Evolutionary conservation across 2,329 filamentous ascomycete species (phyloP), one percentile per base, ranked within the genome.

Genomic region (Pseudomassariella vexata): DNA sequence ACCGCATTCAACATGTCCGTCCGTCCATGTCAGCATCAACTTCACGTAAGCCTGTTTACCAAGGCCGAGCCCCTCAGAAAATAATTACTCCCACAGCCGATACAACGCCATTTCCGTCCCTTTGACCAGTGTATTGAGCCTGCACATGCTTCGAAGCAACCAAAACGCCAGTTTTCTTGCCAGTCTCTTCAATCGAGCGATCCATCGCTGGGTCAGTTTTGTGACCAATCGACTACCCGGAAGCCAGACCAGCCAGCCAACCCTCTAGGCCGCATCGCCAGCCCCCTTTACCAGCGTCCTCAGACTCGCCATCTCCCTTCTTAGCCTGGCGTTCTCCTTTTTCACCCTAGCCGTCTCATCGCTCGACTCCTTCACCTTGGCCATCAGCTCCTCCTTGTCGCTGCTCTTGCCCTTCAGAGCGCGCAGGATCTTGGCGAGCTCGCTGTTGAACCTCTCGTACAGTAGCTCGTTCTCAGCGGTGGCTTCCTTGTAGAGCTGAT

Each of bases 401-500:
- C 83, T 82, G 4, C 77, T 76, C 44, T 81, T 82, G 38, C 75
- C 75, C 55, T 77, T 78, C 28, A 92, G 70, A 24, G 82, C 85
- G 55, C 78, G 82, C 25, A 88, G 70, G 38, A 95, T 85, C 63
- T 84, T 87, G 46, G 77, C 82, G 28, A 96, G 64, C 60, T 95
- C 90, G n/a, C 79, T 76, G 49, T 95, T 95, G 66, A 95, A 95
- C 39, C 81, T 82, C 44, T 90, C 84, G 57, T 95, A 95, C 34
- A 96, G 68, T 19, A 90, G 75, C 60, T 95, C 89, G 48, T 95
- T 96, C 65, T 96, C 90, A 0, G 86, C 85, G 47, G 80, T 87
- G 11, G 81, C 76, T 51, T 95, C 87, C 43, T 34, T 84, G 62
- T 94, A 94, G 31, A 95, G 65, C 59, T 94, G 85, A 53, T 95